These are phyloP conservation scores for Apiospora hydei DNA, from an alignment of 2,329 filamentous ascomycete genomes.

Conservation along the genomic window DNA sequence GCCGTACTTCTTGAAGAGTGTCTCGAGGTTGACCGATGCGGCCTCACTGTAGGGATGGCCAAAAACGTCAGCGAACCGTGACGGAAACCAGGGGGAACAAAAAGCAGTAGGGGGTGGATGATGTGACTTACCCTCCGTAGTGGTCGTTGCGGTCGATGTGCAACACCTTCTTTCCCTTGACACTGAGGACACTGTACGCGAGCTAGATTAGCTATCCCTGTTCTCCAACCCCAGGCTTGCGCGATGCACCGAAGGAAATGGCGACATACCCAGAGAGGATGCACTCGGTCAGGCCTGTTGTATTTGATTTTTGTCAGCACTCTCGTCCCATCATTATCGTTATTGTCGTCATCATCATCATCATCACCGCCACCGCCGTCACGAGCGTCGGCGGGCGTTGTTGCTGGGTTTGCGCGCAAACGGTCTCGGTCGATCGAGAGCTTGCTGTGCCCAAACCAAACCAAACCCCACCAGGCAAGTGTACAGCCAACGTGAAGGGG, in stretches of 20 bases:
- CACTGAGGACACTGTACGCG: slow-evolving; percentile 80
- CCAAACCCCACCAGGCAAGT: slow-evolving; percentile 29
- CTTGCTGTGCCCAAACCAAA: background rate
- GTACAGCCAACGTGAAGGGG: slow-evolving; percentile 27
- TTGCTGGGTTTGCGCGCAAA: slow-evolving; percentile 24
- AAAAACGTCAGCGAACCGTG: slow-evolving; percentile 34
- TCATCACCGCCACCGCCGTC: background rate
- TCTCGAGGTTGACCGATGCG: slow-evolving; percentile 95
- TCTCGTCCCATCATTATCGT: background rate
- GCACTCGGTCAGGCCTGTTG: slow-evolving; percentile 91
- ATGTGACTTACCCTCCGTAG: slow-evolving; percentile 84
- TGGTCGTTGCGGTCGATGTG: slow-evolving; percentile 99
- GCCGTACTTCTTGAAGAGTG: slow-evolving; percentile 96
- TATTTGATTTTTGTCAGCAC: background rate
- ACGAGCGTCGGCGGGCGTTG: background rate
- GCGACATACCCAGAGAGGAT: slow-evolving; percentile 88
- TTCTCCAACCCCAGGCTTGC: background rate
- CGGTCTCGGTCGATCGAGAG: slow-evolving; percentile 45
- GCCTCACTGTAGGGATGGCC: slow-evolving; percentile 71
- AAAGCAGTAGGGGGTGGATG: slow-evolving; percentile 23
- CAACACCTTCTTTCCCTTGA: slow-evolving; percentile 98
- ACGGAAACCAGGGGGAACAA: slow-evolving; percentile 25
- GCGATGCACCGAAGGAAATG: slow-evolving; percentile 20
- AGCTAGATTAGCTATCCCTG: slow-evolving; percentile 25
- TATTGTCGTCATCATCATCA: too few relatives aligned